These are phyloP conservation scores for Pseudocercospora eumusae DNA, from an alignment of 2,329 filamentous ascomycete species.

Conservation along the genomic window DNA sequence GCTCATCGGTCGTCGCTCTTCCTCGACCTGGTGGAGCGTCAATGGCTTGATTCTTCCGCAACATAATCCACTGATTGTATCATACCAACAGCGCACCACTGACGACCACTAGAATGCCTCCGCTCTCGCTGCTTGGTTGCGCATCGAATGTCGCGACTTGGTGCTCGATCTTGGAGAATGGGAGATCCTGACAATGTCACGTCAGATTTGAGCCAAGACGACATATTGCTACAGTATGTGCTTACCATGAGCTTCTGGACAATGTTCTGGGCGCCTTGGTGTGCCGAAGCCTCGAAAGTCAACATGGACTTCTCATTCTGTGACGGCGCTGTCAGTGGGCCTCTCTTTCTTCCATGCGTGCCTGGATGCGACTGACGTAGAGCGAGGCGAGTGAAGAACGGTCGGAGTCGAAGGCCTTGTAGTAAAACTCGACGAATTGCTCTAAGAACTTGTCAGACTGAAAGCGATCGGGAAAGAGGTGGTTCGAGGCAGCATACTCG, in stretches of 20 bases:
- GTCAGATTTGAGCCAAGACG: not conserved
- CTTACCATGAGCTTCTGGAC: conserved; percentile 78
- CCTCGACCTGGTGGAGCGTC: conserved; percentile 66
- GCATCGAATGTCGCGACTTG: conserved; percentile 75
- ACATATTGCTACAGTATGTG: conserved; percentile 15
- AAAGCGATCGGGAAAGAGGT: not conserved
- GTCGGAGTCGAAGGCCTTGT: conserved; percentile 78
- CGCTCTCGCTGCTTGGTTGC: conserved; percentile 69
- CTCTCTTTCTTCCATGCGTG: not conserved
- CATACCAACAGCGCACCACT: conserved; percentile 82
- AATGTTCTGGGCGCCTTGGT: conserved; percentile 66
- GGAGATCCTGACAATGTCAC: conserved; percentile 60
- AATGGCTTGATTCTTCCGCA: not conserved
- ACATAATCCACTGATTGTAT: conserved; percentile 11
- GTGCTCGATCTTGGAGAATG: conserved; percentile 81
- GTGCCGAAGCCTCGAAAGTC: conserved; percentile 77
- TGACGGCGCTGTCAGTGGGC: conserved; percentile 20
- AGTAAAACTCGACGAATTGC: conserved; percentile 89
- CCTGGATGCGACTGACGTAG: conserved; percentile 67
- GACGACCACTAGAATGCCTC: conserved; percentile 80
- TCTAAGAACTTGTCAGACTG: conserved; percentile 54
- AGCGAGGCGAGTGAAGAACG: conserved; percentile 66
- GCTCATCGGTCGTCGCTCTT: conserved; percentile 82
- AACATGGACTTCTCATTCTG: conserved; percentile 86
- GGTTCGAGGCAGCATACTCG: conserved; percentile 31